Percentiles rank a stretch among this genome's conserved stretches.
These are phyloP conservation scores for Ceratocystis colombiana DNA, from an alignment of 2,329 filamentous ascomycete species.

Conservation along the genomic window DNA sequence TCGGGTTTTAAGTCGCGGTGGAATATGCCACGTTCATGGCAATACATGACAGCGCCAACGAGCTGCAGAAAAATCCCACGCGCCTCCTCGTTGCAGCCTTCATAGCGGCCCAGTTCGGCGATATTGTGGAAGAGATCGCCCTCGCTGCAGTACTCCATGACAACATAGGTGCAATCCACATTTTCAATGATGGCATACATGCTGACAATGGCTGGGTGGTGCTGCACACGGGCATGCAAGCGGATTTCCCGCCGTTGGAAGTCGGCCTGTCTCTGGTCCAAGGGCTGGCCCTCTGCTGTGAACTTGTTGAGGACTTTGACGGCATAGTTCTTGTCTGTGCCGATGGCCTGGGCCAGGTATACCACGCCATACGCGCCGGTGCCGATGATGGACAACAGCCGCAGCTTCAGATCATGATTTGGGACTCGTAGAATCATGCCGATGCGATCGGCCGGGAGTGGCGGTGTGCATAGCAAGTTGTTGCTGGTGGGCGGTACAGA, in stretches of 20 bases:
- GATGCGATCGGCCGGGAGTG: background rate
- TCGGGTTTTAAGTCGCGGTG: constrained; percentile 97
- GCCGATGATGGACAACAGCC: constrained; percentile 59
- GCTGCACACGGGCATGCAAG: constrained; percentile 79
- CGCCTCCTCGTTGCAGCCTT: constrained; percentile 81
- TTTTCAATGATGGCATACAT: constrained; percentile 89
- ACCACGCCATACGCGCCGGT: constrained; percentile 95
- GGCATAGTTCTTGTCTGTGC: constrained; percentile 72
- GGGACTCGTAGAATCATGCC: constrained; percentile 1
- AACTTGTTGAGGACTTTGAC: constrained; percentile 95
- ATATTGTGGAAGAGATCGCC: constrained; percentile 97
- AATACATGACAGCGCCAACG: constrained; percentile 90
- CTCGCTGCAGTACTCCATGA: constrained; percentile 93
- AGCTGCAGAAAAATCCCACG: constrained; percentile 88
- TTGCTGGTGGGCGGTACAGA: background rate
- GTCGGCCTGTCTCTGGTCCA: constrained; percentile 75
- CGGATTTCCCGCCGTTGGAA: constrained; percentile 92
- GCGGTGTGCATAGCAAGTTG: background rate
- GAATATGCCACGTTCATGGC: constrained; percentile 88
- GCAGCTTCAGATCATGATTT: constrained; percentile 63
- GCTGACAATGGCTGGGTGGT: constrained; percentile 86
- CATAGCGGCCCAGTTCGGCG: constrained; percentile 85
- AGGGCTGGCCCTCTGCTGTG: constrained; percentile 56
- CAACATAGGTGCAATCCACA: constrained; percentile 85
- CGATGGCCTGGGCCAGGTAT: constrained; percentile 76